Evolutionary conservation across 2,329 filamentous ascomycete species (phyloP).

Genomic region (Monosporascus sp.): DNA sequence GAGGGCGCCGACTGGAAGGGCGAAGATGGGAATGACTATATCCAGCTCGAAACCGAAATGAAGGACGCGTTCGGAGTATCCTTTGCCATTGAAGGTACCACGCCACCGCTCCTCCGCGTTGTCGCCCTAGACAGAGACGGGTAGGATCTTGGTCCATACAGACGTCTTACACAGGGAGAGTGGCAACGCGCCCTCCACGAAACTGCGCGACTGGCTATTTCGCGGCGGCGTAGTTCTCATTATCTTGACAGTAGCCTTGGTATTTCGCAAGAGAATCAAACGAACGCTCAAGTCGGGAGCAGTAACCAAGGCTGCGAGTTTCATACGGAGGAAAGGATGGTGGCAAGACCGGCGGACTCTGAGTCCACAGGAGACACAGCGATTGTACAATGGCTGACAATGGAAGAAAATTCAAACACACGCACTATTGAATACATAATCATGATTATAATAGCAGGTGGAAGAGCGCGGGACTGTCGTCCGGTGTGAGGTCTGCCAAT

Average conservation of each 20-base stretch:
- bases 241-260: neutral
- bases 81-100: slow-evolving; percentile 4
- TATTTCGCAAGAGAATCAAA: neutral
- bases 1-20: slow-evolving; percentile 6
- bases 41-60: slow-evolving; percentile 3
- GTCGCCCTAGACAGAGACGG: slow-evolving; percentile 7
- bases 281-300: neutral
- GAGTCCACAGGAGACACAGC: neutral
- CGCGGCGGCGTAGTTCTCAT: neutral
- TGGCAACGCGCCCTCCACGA: slow-evolving; percentile 6
- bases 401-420: no score
- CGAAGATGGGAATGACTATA: slow-evolving; percentile 1
- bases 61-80: slow-evolving; percentile 10
- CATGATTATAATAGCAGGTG: no score
- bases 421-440: no score
- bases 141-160: slow-evolving; percentile 8
- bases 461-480: no score
- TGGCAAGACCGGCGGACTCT: neutral
- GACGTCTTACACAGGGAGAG: slow-evolving; percentile 7
- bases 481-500: no score
- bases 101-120: slow-evolving; percentile 9
- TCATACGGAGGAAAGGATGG: neutral
- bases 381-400: neutral
- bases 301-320: neutral
- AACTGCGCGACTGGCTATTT: neutral